A percentile compares a stretch with the other conserved stretches of the same genome.
Conservation (phyloP, 805 yeast genomes). For the Saccharomycopsis microspora region DNA sequence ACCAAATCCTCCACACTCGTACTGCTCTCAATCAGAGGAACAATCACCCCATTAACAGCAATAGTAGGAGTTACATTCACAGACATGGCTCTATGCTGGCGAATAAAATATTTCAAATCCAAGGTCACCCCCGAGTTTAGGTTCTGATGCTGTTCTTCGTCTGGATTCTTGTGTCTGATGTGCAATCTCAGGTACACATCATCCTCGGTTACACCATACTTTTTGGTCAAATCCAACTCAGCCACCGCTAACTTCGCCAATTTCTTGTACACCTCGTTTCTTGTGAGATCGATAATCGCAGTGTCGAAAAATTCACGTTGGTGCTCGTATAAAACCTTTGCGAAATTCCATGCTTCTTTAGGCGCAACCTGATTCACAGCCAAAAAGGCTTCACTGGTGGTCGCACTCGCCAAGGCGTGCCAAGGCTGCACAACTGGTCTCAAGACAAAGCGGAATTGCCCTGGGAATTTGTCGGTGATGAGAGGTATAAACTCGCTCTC, state of each 20-base stretch:
- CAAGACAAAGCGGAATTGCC: conserved; percentile 47
- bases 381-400: conserved; percentile 59
- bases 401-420: conserved; percentile 61
- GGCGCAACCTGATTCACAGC: conserved; percentile 55
- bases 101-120: conserved; percentile 65
- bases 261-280: conserved; percentile 43
- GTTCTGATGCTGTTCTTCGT: conserved; percentile 28
- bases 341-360: conserved; percentile 42
- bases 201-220: conserved; percentile 19
- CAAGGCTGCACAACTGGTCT: conserved; percentile 81
- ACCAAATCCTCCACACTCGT: conserved; percentile 33
- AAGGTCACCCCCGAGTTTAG: conserved; percentile 45
- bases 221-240: conserved; percentile 26
- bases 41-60: conserved; percentile 53
- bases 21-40: conserved; percentile 49
- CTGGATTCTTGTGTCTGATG: conserved; percentile 23
- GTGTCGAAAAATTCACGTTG: conserved; percentile 52
- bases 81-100: conserved; percentile 64
- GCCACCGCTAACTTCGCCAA: conserved; percentile 38
- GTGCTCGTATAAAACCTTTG: conserved; percentile 43
- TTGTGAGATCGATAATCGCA: conserved; percentile 33
- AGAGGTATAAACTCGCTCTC: conserved; percentile 41
- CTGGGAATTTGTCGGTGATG: conserved; percentile 33
- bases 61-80: conserved; percentile 84
- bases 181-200: conserved; percentile 24